These are phyloP conservation scores for Pseudomonodictys pantanalensis DNA, from an alignment of 495 filamentous ascomycete genomes.

Conservation along the genomic window DNA sequence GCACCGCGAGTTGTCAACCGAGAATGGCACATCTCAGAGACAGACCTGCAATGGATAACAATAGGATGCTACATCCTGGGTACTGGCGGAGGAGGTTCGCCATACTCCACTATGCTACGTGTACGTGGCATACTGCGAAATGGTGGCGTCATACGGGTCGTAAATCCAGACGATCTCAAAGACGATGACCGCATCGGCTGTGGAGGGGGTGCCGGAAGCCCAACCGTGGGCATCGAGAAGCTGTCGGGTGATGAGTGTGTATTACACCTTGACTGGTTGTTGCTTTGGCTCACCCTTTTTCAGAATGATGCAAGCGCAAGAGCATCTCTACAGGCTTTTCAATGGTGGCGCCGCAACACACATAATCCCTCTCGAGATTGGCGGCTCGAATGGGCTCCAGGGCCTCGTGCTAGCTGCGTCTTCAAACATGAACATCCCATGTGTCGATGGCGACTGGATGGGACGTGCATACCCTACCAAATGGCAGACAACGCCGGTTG, in stretches of 20 bases:
- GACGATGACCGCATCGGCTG: constrained; percentile 48
- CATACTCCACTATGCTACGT: constrained; percentile 41
- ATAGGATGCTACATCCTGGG: constrained; percentile 62
- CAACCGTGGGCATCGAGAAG: constrained; percentile 53
- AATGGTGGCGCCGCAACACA: constrained; percentile 23
- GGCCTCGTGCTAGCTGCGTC: constrained; percentile 52
- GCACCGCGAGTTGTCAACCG: constrained; percentile 50
- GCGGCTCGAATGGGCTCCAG: constrained; percentile 55
- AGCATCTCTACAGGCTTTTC: constrained; percentile 46
- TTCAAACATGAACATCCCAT: constrained; percentile 49
- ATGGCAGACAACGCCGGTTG: constrained; percentile 57
- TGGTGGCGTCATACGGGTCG: constrained; percentile 49
- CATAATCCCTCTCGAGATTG: constrained; percentile 50
- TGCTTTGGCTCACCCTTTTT: neutral
- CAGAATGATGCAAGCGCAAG: constrained; percentile 48
- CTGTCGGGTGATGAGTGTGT: constrained; percentile 47
- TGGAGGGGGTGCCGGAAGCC: constrained; percentile 49
- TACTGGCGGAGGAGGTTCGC: constrained; percentile 57
- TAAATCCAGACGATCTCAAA: constrained; percentile 38
- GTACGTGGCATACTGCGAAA: constrained; percentile 48
- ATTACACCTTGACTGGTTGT: neutral
- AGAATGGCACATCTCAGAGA: constrained; percentile 54
- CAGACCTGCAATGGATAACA: constrained; percentile 57
- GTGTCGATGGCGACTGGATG: constrained; percentile 58
- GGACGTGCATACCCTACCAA: constrained; percentile 56